Conservation (phyloP, 352 stramenopile species). For the Pythium vanterpoolii region DNA sequence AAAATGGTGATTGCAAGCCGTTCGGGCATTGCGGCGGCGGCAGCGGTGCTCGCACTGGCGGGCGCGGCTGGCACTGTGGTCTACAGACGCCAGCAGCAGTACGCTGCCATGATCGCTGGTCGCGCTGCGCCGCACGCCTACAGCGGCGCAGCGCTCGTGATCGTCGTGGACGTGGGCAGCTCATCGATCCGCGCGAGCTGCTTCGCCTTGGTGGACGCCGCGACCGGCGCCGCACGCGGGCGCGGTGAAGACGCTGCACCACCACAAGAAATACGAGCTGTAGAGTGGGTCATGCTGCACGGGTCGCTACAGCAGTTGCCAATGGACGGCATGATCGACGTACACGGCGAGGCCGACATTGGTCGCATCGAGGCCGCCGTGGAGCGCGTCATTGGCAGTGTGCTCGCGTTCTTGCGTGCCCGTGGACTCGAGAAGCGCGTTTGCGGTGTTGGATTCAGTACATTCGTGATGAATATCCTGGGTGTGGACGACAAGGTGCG, state of each 20-base stretch:
- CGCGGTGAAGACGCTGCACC: no score
- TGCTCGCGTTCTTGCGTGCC: slow-evolving; percentile 48
- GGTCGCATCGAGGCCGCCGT: slow-evolving; percentile 38
- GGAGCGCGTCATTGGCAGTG: slow-evolving; percentile 47
- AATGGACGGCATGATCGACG: slow-evolving; percentile 48
- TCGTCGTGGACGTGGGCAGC: slow-evolving; percentile 92
- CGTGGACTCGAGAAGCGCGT: slow-evolving; percentile 42
- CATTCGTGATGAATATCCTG: slow-evolving; percentile 94
- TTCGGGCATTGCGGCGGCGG: slow-evolving; percentile 1
- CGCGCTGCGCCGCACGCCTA: slow-evolving; percentile 41
- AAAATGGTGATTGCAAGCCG: neutral
- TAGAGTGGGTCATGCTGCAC: slow-evolving; percentile 60
- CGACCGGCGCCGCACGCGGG: neutral
- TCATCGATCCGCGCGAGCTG: slow-evolving; percentile 91
- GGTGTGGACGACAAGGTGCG: slow-evolving; percentile 65
- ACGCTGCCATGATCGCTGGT: slow-evolving; percentile 25
- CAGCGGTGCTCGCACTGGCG: slow-evolving; percentile 19
- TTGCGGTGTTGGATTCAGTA: slow-evolving; percentile 87
- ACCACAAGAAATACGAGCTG: neutral
- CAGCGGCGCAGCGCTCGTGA: slow-evolving; percentile 38
- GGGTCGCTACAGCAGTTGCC: slow-evolving; percentile 68
- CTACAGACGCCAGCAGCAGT: slow-evolving; percentile 10
- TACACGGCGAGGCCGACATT: slow-evolving; percentile 57
- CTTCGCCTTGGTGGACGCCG: slow-evolving; percentile 56
- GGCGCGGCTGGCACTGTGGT: slow-evolving; percentile 20